Conservation (phyloP, 768 basidiomycete species). For the Podaxis mareebaensis region DNA sequence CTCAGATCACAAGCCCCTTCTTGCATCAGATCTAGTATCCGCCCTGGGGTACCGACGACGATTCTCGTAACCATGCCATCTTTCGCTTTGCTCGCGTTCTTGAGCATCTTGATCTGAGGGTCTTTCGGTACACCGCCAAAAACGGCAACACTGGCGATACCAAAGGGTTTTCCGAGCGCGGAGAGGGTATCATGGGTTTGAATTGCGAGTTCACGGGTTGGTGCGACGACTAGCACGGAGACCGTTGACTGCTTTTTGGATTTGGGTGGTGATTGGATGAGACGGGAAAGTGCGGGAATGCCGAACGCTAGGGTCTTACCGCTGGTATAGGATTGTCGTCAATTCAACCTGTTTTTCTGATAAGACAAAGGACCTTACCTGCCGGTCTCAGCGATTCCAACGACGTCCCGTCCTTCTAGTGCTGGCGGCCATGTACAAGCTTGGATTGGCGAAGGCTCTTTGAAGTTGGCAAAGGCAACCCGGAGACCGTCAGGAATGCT, state of each 20-base stretch:
- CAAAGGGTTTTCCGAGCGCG: conserved; percentile 70
- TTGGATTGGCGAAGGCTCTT: conserved; percentile 93
- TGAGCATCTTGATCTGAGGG: conserved; percentile 71
- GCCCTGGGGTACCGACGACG: conserved; percentile 94
- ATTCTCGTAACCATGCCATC: conserved; percentile 61
- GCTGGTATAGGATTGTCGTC: conserved; percentile 35
- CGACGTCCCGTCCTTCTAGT: conserved; percentile 79
- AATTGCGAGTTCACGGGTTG: conserved; percentile 94
- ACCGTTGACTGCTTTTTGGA: conserved; percentile 39
- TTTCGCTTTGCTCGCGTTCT: conserved; percentile 49
- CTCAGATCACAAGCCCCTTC: conserved; percentile 85
- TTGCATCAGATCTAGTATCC: conserved; percentile 88
- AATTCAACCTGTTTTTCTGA: not conserved
- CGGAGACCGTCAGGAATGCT: conserved; percentile 62
- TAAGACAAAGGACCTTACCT: conserved; percentile 42
- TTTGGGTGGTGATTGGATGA: conserved; percentile 44
- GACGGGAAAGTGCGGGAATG: conserved; percentile 78
- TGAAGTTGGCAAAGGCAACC: conserved; percentile 67
- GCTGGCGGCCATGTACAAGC: conserved; percentile 93
- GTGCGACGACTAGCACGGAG: conserved; percentile 81
- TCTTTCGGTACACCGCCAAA: conserved; percentile 96
- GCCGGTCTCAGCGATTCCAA: conserved; percentile 97
- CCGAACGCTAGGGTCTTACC: conserved; percentile 98
- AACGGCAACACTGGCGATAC: conserved; percentile 81
- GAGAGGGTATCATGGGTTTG: conserved; percentile 89